Percentiles rank a stretch among this genome's conserved stretches.
Evolutionary conservation across 495 filamentous ascomycete species (phyloP).

Genomic region (Achaetomiella virescens): DNA sequence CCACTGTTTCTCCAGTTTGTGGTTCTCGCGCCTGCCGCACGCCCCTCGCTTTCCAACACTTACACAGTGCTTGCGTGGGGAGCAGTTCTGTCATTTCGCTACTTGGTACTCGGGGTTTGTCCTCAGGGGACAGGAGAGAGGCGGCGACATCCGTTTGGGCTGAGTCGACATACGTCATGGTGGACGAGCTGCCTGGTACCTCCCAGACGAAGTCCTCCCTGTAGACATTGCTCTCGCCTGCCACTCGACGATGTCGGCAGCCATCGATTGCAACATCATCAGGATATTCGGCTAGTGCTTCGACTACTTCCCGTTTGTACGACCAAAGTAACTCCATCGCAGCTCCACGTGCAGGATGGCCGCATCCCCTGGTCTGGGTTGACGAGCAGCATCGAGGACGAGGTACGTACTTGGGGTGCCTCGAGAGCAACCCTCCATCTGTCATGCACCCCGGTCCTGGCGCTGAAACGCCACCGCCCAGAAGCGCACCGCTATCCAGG

Average conservation of each 20-base stretch:
- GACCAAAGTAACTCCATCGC: conserved; percentile 18
- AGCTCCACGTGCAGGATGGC: conserved; percentile 22
- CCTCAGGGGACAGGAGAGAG: neutral
- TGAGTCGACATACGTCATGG: neutral
- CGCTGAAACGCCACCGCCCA: conserved; percentile 27
- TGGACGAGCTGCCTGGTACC: too few species aligned
- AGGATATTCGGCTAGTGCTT: conserved; percentile 26
- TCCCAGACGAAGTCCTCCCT: too few species aligned
- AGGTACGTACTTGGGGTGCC: neutral
- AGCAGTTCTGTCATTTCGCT: conserved; percentile 18
- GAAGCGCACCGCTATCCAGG: neutral
- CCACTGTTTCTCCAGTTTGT: neutral
- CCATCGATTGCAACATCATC: conserved; percentile 25
- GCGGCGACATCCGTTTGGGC: neutral
- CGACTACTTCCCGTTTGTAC: conserved; percentile 21
- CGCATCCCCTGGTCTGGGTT: conserved; percentile 14
- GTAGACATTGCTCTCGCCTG: conserved; percentile 14
- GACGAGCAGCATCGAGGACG: conserved; percentile 17
- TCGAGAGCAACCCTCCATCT: conserved; percentile 2
- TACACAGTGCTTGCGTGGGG: too few species aligned
- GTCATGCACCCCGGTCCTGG: conserved; percentile 26
- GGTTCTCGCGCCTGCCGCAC: neutral
- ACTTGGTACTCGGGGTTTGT: neutral
- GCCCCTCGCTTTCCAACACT: too few species aligned
- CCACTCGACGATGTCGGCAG: conserved; percentile 17